Conservation (phyloP, 257 asterid species). For the Anisodus tanguticus region DNA sequence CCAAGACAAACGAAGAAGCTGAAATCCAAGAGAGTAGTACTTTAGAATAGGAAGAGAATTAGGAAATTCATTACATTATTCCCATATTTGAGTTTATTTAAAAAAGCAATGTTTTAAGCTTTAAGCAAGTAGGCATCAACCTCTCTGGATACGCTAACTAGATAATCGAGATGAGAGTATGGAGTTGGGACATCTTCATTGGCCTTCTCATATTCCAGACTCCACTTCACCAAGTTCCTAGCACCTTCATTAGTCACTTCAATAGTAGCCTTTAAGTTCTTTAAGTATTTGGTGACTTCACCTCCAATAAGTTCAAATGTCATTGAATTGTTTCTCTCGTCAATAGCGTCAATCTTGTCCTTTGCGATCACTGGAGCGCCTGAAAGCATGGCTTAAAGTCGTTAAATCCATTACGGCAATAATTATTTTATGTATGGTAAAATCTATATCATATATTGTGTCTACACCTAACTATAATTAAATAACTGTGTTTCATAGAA, state of each 20-base stretch:
- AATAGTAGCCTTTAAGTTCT: constrained; percentile 51
- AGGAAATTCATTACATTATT: too few species aligned
- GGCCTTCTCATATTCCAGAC: constrained; percentile 57
- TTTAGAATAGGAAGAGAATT: too few species aligned
- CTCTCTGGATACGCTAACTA: constrained; percentile 41
- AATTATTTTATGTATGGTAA: too few species aligned
- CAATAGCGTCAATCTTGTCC: constrained; percentile 55
- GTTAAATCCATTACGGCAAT: too few species aligned
- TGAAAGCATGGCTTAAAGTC: background rate
- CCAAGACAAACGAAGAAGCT: too few species aligned
- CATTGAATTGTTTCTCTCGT: constrained; percentile 47
- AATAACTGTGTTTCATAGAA: too few species aligned
- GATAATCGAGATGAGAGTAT: constrained; percentile 53
- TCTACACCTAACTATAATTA: too few species aligned
- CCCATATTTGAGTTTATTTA: too few species aligned
- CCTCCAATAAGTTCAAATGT: constrained; percentile 59
- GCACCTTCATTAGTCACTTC: constrained; percentile 31
- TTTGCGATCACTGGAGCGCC: constrained; percentile 53
- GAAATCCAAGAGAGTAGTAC: too few species aligned
- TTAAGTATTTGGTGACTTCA: constrained; percentile 59
- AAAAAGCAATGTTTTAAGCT: too few species aligned
- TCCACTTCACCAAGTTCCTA: constrained; percentile 45
- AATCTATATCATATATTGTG: too few species aligned
- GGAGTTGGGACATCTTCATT: constrained; percentile 55
- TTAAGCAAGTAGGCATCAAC: constrained; percentile 54